Percentiles rank a stretch among this genome's conserved stretches.
Conservation (phyloP, 306 rosid genomes). For the Carpinus fangiana region DNA sequence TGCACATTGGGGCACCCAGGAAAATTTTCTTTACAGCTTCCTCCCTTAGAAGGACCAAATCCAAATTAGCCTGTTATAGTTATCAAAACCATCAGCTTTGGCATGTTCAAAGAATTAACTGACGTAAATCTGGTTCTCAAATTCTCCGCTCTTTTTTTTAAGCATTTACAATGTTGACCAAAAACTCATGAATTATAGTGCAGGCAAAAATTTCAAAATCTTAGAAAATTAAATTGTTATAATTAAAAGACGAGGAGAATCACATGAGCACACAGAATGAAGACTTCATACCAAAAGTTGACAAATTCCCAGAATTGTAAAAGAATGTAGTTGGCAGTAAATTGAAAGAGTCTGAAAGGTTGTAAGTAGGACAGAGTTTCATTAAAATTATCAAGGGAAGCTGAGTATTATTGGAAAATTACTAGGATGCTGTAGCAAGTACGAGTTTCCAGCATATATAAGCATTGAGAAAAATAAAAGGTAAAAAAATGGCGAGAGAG, state of each 20-base stretch:
- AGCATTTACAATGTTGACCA: background rate
- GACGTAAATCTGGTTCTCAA: slow-evolving; percentile 3
- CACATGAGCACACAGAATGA: background rate
- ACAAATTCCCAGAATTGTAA: background rate
- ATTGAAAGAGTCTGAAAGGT: background rate
- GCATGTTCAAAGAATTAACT: background rate
- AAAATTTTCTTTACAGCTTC: slow-evolving; percentile 32
- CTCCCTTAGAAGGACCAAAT: slow-evolving; percentile 49
- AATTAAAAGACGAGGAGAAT: background rate
- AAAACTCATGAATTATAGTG: background rate
- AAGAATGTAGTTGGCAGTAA: background rate
- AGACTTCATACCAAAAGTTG: background rate
- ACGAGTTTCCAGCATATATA: background rate
- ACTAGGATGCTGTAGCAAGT: background rate
- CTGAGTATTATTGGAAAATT: background rate
- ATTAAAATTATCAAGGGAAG: background rate
- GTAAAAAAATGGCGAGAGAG: background rate
- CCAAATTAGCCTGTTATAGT: slow-evolving; percentile 38
- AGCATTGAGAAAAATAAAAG: background rate
- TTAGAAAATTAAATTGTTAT: background rate
- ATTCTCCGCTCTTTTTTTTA: background rate
- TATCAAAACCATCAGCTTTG: background rate
- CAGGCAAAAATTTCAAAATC: background rate
- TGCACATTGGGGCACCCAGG: slow-evolving; percentile 79
- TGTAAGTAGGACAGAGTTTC: background rate